Conservation (phyloP, 2,329 filamentous ascomycete genomes). For the Penicillium hordei region DNA sequence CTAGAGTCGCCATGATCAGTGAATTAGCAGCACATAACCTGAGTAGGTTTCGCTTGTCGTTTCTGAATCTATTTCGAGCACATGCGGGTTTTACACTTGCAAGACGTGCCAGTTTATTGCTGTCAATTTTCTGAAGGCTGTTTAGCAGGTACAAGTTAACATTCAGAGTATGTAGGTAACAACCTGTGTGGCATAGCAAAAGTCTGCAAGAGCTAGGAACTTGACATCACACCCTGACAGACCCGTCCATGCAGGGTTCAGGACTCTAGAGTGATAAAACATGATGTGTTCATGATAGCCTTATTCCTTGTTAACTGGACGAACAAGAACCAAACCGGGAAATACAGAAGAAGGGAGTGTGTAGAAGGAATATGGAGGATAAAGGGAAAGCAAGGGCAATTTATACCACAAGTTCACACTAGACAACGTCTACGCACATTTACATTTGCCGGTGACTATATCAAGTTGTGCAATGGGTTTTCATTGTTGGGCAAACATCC, state of each 20-base stretch:
- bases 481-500: neutral
- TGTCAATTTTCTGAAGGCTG: neutral
- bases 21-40: neutral
- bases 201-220: neutral
- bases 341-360: neutral
- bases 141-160: neutral
- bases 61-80: rapidly evolving
- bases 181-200: neutral
- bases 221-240: neutral
- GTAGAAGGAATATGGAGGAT: neutral
- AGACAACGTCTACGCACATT: neutral
- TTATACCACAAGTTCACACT: neutral
- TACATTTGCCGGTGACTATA: neutral
- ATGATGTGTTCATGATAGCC: neutral
- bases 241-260: neutral
- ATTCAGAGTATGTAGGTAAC: neutral
- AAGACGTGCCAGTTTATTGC: neutral
- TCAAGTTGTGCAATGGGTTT: neutral
- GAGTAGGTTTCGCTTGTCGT: rapidly evolving
- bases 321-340: neutral
- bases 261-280: rapidly evolving
- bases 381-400: neutral
- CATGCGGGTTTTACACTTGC: rapidly evolving
- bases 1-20: rapidly evolving
- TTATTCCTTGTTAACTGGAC: neutral